These are phyloP conservation scores for Citrullus colocynthis DNA, from an alignment of 306 rosid species.

Conservation along the genomic window DNA sequence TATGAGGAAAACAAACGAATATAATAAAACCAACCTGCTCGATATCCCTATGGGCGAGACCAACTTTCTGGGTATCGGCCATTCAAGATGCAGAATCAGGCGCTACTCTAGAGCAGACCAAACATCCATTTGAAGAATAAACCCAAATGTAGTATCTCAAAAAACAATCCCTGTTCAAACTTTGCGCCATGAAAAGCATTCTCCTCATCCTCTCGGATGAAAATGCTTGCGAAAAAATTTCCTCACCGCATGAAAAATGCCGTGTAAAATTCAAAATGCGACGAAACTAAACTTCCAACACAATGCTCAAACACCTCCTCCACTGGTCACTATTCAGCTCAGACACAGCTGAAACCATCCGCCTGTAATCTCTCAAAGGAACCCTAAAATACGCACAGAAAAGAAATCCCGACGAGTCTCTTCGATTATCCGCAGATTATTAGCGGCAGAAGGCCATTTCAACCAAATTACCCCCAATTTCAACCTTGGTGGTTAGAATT, in stretches of 20 bases:
- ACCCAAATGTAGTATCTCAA: constrained; percentile 24
- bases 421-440: not conserved
- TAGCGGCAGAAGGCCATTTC: not conserved
- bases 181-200: constrained; percentile 46
- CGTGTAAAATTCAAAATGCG: constrained; percentile 9
- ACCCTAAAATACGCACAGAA: constrained; percentile 32
- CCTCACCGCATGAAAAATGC: constrained; percentile 31
- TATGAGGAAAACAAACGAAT: not conserved
- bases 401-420: constrained; percentile 13
- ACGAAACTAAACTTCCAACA: constrained; percentile 7
- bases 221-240: constrained; percentile 5
- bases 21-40: constrained; percentile 48
- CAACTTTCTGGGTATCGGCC: constrained; percentile 68
- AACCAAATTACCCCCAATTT: constrained; percentile 2
- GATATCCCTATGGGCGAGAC: constrained; percentile 55
- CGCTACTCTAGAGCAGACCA: constrained; percentile 32
- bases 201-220: constrained; percentile 13
- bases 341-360: constrained; percentile 20
- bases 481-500: constrained; percentile 7
- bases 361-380: constrained; percentile 11
- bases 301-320: constrained; percentile 15
- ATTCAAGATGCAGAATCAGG: constrained; percentile 63
- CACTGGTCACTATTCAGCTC: constrained; percentile 27
- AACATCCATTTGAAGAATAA: constrained; percentile 57
- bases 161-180: constrained; percentile 29